Base-by-base conservation (phyloP, 345 rosid species). In the Gossypium longicalyx region DNA sequence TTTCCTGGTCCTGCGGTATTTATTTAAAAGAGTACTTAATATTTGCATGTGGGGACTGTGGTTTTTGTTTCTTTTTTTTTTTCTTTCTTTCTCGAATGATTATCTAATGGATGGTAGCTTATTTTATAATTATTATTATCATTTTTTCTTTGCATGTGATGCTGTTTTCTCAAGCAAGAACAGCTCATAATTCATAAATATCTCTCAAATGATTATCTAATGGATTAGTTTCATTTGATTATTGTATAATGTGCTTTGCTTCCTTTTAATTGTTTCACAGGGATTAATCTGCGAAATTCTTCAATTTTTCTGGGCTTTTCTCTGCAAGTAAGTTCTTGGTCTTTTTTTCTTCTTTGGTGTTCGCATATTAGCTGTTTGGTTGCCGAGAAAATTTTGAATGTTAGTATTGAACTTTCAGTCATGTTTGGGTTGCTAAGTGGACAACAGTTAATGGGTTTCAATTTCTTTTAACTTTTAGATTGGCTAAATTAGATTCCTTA, bases 131-230 rank as follows among this genome's bases (percentile, higher is more conserved):
- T 48, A 48, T 4, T 48, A 48, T n/a, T 56, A 2, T n/a, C 3
- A 0, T 15, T 25, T 8, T 52, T 51, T 67, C 61, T 56, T 69
- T 71, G 82, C 86, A 81, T 85, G 87, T 81, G 87, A 82, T 74
- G 80, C 79, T 80, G 90, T 76, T 56, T 25, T 75, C 77, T 62
- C 68, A 83, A 84, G 87, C 81, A 85, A 84, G 56, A 63, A 76
- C 87, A 82, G 83, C 86, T 83, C 89, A 53, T 53, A 53, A 56
- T 19, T 57, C 25, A 81, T 73, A 10, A 47, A 67, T 52, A 17
- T 52, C 20, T 52, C 25, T 56, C 3, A 19, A n/a, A 56, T 56
- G 60, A 56, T 56, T 56, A 9, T 56, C 60, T 19, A 56, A 56
- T 56, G 27, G 60, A 56, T 10, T 20, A 56, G 13, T 34, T 23